Percentiles rank a stretch among this genome's conserved stretches.
Conservation (phyloP, 2,329 filamentous ascomycete species). For the Colletotrichum lupini region DNA sequence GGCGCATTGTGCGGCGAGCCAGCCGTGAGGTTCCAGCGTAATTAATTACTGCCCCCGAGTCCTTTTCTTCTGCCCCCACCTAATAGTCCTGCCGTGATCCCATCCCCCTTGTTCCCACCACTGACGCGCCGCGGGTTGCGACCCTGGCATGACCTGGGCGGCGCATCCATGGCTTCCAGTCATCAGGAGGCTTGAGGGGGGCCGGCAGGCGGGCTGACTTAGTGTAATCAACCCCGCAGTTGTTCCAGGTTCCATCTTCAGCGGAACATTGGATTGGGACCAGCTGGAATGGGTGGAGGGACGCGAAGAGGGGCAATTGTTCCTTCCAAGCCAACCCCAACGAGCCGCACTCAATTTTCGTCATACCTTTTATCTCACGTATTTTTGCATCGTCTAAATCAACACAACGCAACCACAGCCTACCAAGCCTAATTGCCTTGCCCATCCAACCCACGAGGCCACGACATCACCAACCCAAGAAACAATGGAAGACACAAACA, state of each 20-base stretch:
- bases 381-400: not conserved
- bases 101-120: constrained; percentile 25
- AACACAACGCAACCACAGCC: not conserved
- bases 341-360: constrained; percentile 26
- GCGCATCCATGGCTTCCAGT: not conserved
- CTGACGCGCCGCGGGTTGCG: constrained; percentile 27
- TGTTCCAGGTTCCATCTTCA: constrained; percentile 30
- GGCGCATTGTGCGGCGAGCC: too few species aligned
- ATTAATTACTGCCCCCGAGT: not conserved
- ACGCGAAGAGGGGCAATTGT: not conserved
- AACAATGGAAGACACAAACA: constrained; percentile 22
- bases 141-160: constrained; percentile 12
- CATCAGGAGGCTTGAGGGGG: not conserved
- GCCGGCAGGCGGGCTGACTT: not conserved
- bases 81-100: not conserved
- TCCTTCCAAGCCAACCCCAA: not conserved
- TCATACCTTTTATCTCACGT: constrained; percentile 8
- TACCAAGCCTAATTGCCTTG: too few species aligned
- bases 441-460: constrained; percentile 1
- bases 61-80: not conserved
- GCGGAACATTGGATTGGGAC: constrained; percentile 26
- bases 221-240: constrained; percentile 28
- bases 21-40: too few species aligned
- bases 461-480: not conserved
- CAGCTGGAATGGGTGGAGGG: constrained; percentile 18